A percentile compares a stretch with the other conserved stretches of the same genome.
Conservation (phyloP, 495 filamentous ascomycete species). For the Podospora pseudoanserina region DNA sequence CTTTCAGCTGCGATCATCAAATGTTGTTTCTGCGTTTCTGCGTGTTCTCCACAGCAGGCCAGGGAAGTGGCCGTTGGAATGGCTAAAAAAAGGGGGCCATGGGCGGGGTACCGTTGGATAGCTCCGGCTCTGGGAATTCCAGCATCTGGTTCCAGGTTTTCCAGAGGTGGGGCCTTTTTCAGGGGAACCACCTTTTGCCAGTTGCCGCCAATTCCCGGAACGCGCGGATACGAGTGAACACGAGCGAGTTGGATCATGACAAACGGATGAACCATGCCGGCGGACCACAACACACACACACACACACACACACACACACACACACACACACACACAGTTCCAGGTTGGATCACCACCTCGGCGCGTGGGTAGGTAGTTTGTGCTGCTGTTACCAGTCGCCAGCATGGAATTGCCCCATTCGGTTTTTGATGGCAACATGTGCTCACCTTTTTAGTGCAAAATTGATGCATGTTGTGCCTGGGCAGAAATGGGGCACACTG, state of each 20-base stretch:
- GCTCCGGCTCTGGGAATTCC: conserved; percentile 1
- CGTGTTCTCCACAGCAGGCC: not conserved
- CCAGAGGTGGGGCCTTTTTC: not conserved
- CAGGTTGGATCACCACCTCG: too few species aligned
- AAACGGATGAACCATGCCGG: too few species aligned
- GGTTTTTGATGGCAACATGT: not conserved
- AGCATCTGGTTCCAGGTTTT: conserved; percentile 1
- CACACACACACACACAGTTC: not conserved
- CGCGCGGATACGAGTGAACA: not conserved
- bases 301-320: not conserved
- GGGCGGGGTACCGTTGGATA: not conserved
- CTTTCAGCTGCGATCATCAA: not conserved
- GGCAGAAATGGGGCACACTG: not conserved
- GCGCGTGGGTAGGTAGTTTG: too few species aligned
- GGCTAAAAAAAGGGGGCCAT: conserved; percentile 1
- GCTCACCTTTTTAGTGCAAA: conserved; percentile 3
- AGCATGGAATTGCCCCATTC: too few species aligned
- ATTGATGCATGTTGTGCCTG: conserved; percentile 10
- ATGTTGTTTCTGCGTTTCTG: conserved; percentile 1
- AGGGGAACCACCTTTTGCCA: not conserved
- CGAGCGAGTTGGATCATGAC: too few species aligned
- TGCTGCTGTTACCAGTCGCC: too few species aligned
- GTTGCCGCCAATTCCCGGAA: not conserved
- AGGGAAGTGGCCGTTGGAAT: not conserved
- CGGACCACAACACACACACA: too few species aligned